These are phyloP conservation scores for Acanthamoeba divionensis DNA, from an alignment of 208 protist species.

Conservation along the genomic window DNA sequence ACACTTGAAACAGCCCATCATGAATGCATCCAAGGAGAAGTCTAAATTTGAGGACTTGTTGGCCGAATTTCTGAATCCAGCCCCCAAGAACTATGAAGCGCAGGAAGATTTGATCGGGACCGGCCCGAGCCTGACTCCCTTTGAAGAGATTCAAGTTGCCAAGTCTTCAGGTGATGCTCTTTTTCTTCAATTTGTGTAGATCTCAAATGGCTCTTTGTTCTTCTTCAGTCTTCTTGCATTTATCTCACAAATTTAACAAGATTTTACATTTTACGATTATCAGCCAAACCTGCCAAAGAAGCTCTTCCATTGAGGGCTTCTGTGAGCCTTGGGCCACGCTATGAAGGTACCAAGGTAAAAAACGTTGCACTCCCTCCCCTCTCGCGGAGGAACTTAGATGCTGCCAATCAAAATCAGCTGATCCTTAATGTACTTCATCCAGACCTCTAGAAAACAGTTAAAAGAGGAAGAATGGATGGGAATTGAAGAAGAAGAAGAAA, in stretches of 20 bases:
- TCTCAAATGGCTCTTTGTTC: background rate
- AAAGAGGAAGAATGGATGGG: conserved; percentile 33
- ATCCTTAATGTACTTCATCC: background rate
- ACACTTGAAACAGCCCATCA: no score
- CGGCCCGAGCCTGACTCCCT: background rate
- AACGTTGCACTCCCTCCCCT: no score
- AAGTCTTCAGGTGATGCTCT: background rate
- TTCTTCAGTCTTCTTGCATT: background rate
- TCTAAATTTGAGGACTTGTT: conserved; percentile 25
- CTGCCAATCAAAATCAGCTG: no score
- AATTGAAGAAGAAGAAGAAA: background rate
- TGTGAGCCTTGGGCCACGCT: background rate
- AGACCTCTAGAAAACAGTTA: conserved; percentile 4
- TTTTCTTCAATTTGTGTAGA: background rate
- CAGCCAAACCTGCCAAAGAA: conserved; percentile 2
- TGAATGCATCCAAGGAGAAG: no score
- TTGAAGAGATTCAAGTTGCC: background rate
- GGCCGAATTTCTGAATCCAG: conserved; percentile 28
- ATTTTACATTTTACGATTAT: background rate
- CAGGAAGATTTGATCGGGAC: background rate
- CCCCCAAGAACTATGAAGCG: background rate
- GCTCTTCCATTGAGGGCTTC: background rate
- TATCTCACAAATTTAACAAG: no score
- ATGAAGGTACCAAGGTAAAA: background rate
- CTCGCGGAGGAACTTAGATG: no score